phyloP scores from a whole-genome alignment of 1,284 basidiomycete species.

The Malassezia yamatoensis region DNA sequence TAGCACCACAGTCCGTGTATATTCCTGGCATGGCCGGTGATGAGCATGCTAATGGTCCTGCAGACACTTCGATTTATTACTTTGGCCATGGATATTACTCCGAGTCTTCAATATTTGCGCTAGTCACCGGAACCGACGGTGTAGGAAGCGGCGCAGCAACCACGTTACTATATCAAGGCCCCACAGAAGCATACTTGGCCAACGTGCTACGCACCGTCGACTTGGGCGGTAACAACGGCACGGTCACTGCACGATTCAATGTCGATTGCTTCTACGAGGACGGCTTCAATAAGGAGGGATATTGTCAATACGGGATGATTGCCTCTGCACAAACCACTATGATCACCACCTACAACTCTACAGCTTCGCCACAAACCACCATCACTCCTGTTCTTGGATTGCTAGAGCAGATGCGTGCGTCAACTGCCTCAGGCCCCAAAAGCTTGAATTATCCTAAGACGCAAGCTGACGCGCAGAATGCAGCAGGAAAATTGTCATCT shows the following conservation, averaged over 20 bases:
- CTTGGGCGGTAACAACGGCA: not conserved
- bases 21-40: constrained; percentile 4
- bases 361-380: not conserved
- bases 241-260: constrained; percentile 4
- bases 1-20: not conserved
- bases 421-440: not conserved
- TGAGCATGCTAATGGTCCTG: not conserved
- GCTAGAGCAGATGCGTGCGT: constrained; percentile 1
- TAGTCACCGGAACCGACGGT: constrained; percentile 4
- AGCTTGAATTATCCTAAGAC: not conserved
- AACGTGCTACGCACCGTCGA: not conserved
- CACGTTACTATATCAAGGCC: constrained; percentile 9
- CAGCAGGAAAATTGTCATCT: not conserved
- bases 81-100: constrained; percentile 5
- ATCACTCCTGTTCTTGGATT: constrained; percentile 9
- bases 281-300: not conserved
- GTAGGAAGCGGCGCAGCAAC: constrained; percentile 5
- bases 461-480: not conserved
- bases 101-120: constrained; percentile 8
- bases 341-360: constrained; percentile 3
- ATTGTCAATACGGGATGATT: constrained; percentile 2
- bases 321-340: not conserved
- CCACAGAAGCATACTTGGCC: not conserved
- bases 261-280: not conserved
- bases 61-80: constrained; percentile 8